Percentiles rank a stretch among this genome's conserved stretches.
Evolutionary conservation across 1,284 basidiomycete genomes (phyloP).

Genomic region (Sanguinoderma infundibulare): DNA sequence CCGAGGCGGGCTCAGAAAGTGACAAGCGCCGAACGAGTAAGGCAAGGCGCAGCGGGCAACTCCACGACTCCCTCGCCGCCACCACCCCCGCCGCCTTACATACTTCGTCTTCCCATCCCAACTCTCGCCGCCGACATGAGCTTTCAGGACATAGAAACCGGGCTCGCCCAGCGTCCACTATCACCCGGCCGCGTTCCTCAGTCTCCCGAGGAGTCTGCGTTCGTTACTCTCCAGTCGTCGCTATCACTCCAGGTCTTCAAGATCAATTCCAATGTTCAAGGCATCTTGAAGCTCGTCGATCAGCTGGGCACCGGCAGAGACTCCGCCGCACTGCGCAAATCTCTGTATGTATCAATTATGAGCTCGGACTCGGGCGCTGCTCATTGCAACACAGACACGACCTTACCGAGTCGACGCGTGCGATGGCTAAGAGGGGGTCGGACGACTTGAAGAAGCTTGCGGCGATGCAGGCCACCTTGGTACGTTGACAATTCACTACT

Average conservation of each 20-base stretch:
- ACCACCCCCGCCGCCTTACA: too few species aligned
- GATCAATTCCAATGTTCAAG: conserved; percentile 97
- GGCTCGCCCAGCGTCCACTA: conserved; percentile 50
- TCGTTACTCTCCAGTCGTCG: conserved; percentile 81
- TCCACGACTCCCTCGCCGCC: too few species aligned
- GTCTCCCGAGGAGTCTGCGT: conserved; percentile 73
- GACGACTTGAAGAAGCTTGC: conserved; percentile 91
- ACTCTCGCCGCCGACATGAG: conserved; percentile 52
- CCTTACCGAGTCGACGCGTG: conserved; percentile 91
- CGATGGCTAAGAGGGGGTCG: conserved; percentile 93
- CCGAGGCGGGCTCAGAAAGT: too few species aligned
- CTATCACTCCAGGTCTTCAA: conserved; percentile 97
- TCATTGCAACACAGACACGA: conserved; percentile 61
- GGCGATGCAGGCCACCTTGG: conserved; percentile 63
- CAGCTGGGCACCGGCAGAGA: conserved; percentile 86
- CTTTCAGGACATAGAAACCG: conserved; percentile 80
- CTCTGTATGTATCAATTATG: conserved; percentile 58
- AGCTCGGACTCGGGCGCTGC: not conserved
- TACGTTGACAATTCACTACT: conserved; percentile 11
- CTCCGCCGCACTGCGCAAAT: conserved; percentile 75
- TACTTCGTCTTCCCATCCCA: too few species aligned
- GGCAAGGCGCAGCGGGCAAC: too few species aligned
- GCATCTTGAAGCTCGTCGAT: conserved; percentile 91
- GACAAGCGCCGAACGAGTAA: too few species aligned
- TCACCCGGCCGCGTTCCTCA: conserved; percentile 47